Base-by-base conservation (phyloP, 2,329 filamentous ascomycete species). In the Pochonia chlamydosporia region DNA sequence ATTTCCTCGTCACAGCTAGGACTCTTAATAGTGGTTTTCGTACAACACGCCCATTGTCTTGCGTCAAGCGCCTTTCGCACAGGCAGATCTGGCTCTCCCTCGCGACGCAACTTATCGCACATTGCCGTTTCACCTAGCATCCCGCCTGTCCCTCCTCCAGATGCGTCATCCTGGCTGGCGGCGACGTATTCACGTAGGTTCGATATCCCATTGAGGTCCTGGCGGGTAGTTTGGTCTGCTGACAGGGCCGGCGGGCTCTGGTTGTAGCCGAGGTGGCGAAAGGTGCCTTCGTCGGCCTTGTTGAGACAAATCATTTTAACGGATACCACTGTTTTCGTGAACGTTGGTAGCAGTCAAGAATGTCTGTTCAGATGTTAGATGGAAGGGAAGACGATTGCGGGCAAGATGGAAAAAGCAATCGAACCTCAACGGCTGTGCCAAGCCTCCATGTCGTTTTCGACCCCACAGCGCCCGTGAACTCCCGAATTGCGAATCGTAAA, bases 121-220 rank as follows among this genome's bases (percentile, higher is more conserved):
- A 54, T 45, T 11, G 55, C 54, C n/a, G 54, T 43, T 42, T 43
- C 25, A 9, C 43, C 54, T 10, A 54, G 20, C 25, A 51, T 26
- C 6, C 54, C 45, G 8, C 56, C 57, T 7, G 52, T 50, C 35
- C 53, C 56, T 18, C 58, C 60, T 16, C 56, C 60, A 13, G 56
- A 59, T 36, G 54, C 60, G 48, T 59, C 60, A 47, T 67, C 63
- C 54, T 66, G 60, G 42, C 56, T 55, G 50, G 65, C 61, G 31
- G 65, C 60, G 24, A 69, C 63, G 50, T 67, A 65, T 55, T 72
- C 68, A 20, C 75, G 71, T 18, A 71, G 61, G 59, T 79, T 79
- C 53, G 72, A 65, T 52, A 75, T 74, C 52, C 76, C 76, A 51
- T 78, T 78, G 49, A 79, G 64, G 57, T 79, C 76, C 64, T 78